These are phyloP conservation scores for Aschersonia sp. DNA, from an alignment of 2,329 filamentous ascomycete species.

Conservation along the genomic window DNA sequence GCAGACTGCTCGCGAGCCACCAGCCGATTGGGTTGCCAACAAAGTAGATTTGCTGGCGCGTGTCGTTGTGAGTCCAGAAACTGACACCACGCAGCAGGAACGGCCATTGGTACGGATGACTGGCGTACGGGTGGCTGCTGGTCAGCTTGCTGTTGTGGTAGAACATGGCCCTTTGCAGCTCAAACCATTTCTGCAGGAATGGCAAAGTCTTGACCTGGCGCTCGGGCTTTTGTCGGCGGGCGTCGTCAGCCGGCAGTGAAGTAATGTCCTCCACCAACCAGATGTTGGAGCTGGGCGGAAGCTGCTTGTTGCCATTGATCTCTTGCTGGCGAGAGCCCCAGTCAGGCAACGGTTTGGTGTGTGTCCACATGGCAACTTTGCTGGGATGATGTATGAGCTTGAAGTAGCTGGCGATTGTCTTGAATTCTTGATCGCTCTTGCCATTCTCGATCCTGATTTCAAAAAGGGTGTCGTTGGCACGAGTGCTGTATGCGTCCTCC, in stretches of 20 bases:
- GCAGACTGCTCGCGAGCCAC: slow-evolving; percentile 86
- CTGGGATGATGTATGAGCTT: slow-evolving; percentile 89
- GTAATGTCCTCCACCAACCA: slow-evolving; percentile 90
- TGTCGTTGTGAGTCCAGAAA: slow-evolving; percentile 97
- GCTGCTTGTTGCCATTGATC: slow-evolving; percentile 98
- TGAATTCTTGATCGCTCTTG: slow-evolving; percentile 71
- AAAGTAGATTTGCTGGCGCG: slow-evolving; percentile 95
- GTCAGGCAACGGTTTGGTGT: slow-evolving; percentile 85
- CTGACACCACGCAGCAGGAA: slow-evolving; percentile 94
- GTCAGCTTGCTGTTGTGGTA: slow-evolving; percentile 98
- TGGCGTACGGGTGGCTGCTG: slow-evolving; percentile 91
- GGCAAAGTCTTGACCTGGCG: slow-evolving; percentile 70
- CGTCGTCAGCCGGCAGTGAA: slow-evolving; percentile 57
- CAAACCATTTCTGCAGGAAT: slow-evolving; percentile 89
- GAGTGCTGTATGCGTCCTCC: slow-evolving; percentile 57
- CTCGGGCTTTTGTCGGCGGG: slow-evolving; percentile 60
- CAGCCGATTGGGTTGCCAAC: slow-evolving; percentile 91
- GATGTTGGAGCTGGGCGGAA: slow-evolving; percentile 76
- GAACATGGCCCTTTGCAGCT: slow-evolving; percentile 97
- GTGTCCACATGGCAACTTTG: slow-evolving; percentile 98
- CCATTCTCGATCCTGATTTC: slow-evolving; percentile 81
- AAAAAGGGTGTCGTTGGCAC: slow-evolving; percentile 82
- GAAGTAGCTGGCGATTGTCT: slow-evolving; percentile 83
- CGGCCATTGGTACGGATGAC: slow-evolving; percentile 91
- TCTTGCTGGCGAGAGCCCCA: slow-evolving; percentile 97